Base-by-base conservation (phyloP, 768 basidiomycete genomes). In the Cystoderma amianthinum region DNA sequence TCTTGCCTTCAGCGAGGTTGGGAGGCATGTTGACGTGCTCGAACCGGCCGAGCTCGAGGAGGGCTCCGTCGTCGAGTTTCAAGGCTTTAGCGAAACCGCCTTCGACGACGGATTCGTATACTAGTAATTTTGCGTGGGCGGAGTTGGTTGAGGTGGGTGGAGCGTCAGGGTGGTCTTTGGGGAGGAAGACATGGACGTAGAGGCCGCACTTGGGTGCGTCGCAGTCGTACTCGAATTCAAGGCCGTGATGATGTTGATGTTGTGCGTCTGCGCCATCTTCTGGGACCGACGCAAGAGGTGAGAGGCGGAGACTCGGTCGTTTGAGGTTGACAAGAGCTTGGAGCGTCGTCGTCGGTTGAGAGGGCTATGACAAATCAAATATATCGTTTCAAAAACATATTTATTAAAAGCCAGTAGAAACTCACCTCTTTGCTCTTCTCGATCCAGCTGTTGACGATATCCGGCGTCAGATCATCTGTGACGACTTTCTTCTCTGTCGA, bases 271-370 rank as follows among this genome's bases (percentile, higher is more conserved):
- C 43, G 17, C 50, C 43, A 12, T 73, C 71, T 19, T 79, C 74
- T 24, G 69, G 65, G 2, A 67, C 53, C 11, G 72, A 54, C 3
- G 70, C 51, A 15, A 86, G 66, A 1, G 83, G 89, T 5, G 80
- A 81, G 3, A 94, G 75, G 10, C 83, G 76, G 23, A 97, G 72
- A 1, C 89, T 82, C 1, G 93, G 93, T 3, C 93, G 78, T 57
- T 94, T 95, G 51, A 96, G 79, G 56, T 96, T 97, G 48, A 96
- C 92, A 23, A 94, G 73, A 0, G 93, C 93, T 63, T 96, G 93
- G 0, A 97, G 70, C 2, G 93, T 95, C 0, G 93, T 97, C 0
- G 93, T 95, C 0, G 92, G 80, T 53, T 91, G 85, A 7, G 81
- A 74, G 21, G 79, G 59, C 88, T 91, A 49, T 15, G 42, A n/a